Evolutionary conservation across 2,329 filamentous ascomycete genomes (phyloP), one percentile per base, ranked within the genome.

Genomic region (Tolypocladium ophioglossoides): DNA sequence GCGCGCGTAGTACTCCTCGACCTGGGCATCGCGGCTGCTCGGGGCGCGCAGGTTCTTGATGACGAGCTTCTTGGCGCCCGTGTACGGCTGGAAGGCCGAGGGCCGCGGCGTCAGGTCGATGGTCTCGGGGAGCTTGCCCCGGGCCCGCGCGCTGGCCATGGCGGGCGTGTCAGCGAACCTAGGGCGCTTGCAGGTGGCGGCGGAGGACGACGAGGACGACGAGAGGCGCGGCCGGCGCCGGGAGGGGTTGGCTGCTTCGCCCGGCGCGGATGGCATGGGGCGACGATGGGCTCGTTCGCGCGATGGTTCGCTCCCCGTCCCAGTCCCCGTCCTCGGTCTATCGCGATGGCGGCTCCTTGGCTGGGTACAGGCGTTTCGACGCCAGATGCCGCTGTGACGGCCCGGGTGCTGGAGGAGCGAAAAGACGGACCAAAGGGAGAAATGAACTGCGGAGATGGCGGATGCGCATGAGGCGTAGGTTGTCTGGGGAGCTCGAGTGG

Each of bases 31-130:
- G 40, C 70, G 67, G 55, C 79, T 78, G n/a, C 79, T 72, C 20
- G 78, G 78, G 1, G 80, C 78, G 56, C 86, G 84, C 59, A 96
- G 79, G 67, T 96, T 97, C 79, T 96, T 96, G 63, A 99, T 89
- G n/a, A 92, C 82, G 48, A 99, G 80, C 70, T 87, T 91, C 76
- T 87, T 91, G 22, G 89, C 85, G 35, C 90, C 91, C 12, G 79
- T 77, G 63, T 89, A 83, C 14, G 89, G 85, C 61, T 86, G 87
- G 65, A 91, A 89, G 51, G 73, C 70, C 37, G 70, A 67, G 22
- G 69, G 64, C 27, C 57, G 59, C 55, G 63, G 62, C 46, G 68
- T 67, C 27, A 70, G 62, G 56, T 73, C 70, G 55, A 70, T 58
- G 24, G 63, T 64, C 54, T 73, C 70, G 58, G 69, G 70, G 51